Conservation (phyloP, 257 asterid genomes). For the Penstemon barbatus region DNA sequence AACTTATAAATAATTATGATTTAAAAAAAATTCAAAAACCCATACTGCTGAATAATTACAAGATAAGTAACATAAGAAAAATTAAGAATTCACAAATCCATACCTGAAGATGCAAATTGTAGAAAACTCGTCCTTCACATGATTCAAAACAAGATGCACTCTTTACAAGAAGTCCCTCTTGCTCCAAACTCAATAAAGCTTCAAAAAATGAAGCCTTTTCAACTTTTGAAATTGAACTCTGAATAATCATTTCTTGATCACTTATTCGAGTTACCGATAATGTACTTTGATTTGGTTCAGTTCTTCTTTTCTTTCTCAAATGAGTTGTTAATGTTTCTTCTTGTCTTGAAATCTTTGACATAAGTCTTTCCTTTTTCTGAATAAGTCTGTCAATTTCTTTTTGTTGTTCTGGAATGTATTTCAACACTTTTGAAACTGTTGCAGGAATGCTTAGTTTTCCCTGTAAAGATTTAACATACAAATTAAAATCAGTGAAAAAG, state of each 20-base stretch:
- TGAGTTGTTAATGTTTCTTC: conserved; percentile 15
- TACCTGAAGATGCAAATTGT: conserved; percentile 67
- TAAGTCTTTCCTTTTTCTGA: conserved; percentile 44
- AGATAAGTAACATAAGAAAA: background rate
- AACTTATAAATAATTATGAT: too few relatives aligned
- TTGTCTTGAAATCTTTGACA: conserved; percentile 28
- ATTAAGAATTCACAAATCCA: background rate
- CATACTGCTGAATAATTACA: too few relatives aligned
- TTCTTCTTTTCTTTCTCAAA: background rate
- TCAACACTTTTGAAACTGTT: conserved; percentile 57
- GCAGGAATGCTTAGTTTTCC: conserved; percentile 64
- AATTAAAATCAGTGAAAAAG: background rate
- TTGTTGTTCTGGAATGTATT: conserved; percentile 76
- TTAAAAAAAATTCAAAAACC: too few relatives aligned
- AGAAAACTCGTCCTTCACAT: conserved; percentile 52
- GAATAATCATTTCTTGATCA: conserved; percentile 50
- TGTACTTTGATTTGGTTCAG: background rate
- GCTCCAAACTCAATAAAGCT: conserved; percentile 44
- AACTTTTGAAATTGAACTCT: conserved; percentile 37
- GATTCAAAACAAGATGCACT: conserved; percentile 55
- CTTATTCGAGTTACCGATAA: conserved; percentile 34
- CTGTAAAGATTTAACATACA: conserved; percentile 29
- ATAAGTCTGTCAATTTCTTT: conserved; percentile 49
- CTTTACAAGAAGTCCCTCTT: conserved; percentile 44
- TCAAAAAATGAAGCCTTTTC: conserved; percentile 33